These are phyloP conservation scores for Nemania diffusa DNA, from an alignment of 2,329 filamentous ascomycete genomes.

Conservation along the genomic window DNA sequence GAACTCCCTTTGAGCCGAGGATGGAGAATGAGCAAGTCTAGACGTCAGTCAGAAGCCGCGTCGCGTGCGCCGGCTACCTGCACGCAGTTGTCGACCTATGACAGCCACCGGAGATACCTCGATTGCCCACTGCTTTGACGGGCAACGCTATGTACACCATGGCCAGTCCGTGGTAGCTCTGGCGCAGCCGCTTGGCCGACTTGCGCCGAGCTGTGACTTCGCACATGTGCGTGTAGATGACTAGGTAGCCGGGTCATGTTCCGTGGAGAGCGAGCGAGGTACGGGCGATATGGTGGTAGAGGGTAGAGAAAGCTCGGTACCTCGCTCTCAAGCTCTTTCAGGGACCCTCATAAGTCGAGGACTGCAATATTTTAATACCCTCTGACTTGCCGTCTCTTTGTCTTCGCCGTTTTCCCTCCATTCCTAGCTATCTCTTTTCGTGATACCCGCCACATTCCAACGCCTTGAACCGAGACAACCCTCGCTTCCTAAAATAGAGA, in stretches of 20 bases:
- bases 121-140: constrained; percentile 11
- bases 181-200: constrained; percentile 51
- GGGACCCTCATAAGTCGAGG: constrained; percentile 1
- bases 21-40: constrained; percentile 35
- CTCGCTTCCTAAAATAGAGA: neutral
- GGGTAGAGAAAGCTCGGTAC: neutral
- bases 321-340: neutral
- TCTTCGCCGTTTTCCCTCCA: constrained; percentile 1
- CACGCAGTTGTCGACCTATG: constrained; percentile 9
- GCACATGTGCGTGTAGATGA: constrained; percentile 23
- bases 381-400: constrained; percentile 11
- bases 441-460: constrained; percentile 28
- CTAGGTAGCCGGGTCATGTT: constrained; percentile 23
- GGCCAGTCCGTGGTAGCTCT: constrained; percentile 18
- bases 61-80: constrained; percentile 22
- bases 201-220: constrained; percentile 43
- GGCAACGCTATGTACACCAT: constrained; percentile 19
- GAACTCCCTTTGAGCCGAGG: constrained; percentile 54
- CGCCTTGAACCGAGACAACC: neutral
- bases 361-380: neutral
- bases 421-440: constrained; percentile 3
- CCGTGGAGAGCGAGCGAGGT: constrained; percentile 7
- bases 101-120: constrained; percentile 21
- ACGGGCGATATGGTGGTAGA: neutral
- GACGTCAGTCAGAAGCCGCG: constrained; percentile 39